These are phyloP conservation scores for Colletotrichum destructivum DNA, from an alignment of 2,329 filamentous ascomycete genomes.

Conservation along the genomic window DNA sequence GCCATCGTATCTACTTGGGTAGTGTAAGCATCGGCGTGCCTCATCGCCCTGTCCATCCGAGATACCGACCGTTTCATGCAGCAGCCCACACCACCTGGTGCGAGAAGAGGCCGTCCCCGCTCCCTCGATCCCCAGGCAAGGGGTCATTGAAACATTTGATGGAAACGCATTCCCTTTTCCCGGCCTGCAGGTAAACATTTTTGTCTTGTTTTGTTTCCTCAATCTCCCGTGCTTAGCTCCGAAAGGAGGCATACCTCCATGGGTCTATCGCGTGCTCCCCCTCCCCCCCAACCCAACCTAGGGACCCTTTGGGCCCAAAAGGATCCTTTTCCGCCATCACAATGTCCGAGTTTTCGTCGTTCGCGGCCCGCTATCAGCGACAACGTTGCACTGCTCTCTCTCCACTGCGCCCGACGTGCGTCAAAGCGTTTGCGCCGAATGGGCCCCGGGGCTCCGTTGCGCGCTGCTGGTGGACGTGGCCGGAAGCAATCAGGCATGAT, in stretches of 20 bases:
- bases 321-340: not conserved
- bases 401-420: constrained; percentile 30
- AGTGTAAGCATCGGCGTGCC: not conserved
- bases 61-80: constrained; percentile 38
- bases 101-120: constrained; percentile 30
- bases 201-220: constrained; percentile 8
- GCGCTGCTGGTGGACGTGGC: constrained; percentile 11
- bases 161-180: constrained; percentile 26
- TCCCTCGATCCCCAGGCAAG: constrained; percentile 28
- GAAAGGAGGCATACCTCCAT: constrained; percentile 5
- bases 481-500: constrained; percentile 30
- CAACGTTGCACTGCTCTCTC: constrained; percentile 25
- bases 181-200: constrained; percentile 26
- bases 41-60: constrained; percentile 25
- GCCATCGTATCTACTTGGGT: not conserved
- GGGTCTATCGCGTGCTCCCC: constrained; percentile 13
- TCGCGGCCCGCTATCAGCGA: constrained; percentile 19
- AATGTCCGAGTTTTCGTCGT: constrained; percentile 24
- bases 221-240: constrained; percentile 28
- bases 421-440: constrained; percentile 37
- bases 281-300: not conserved
- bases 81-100: constrained; percentile 34
- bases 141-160: constrained; percentile 39
- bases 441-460: constrained; percentile 8
- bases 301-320: not conserved